Evolutionary conservation across 2,329 filamentous ascomycete species (phyloP).

Genomic region (Kalaharituber pfeilii): DNA sequence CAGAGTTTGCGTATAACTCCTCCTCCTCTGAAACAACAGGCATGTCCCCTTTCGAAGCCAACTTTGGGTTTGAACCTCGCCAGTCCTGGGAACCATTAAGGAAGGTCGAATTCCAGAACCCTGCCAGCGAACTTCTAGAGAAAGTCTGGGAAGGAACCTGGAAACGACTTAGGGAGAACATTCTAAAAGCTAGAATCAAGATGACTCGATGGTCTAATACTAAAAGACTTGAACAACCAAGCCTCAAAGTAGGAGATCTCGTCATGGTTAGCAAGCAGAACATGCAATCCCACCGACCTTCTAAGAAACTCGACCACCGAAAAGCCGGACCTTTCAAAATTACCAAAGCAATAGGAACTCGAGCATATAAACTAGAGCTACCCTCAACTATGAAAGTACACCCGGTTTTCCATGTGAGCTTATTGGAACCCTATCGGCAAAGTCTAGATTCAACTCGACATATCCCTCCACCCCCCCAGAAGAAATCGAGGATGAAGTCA

Average conservation of each 20-base stretch:
- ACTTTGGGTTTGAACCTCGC: no score
- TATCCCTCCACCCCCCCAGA: no score
- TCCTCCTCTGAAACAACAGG: conserved; percentile 9
- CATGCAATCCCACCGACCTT: neutral
- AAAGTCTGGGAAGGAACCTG: neutral
- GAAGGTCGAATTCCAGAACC: no score
- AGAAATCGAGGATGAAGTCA: no score
- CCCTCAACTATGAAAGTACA: no score
- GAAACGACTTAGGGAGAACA: neutral
- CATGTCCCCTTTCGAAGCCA: no score
- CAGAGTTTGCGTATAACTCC: conserved; percentile 20
- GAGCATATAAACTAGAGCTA: neutral
- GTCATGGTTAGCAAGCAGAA: neutral
- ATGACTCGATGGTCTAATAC: neutral
- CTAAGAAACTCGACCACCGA: conserved; percentile 10
- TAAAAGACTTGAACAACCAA: neutral
- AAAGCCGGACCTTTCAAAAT: conserved; percentile 3
- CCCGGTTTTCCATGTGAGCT: no score
- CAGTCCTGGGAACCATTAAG: no score
- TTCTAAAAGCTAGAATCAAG: neutral
- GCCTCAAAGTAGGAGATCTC: neutral
- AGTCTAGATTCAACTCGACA: no score
- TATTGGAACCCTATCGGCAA: no score
- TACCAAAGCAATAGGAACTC: neutral
- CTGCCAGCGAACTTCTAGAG: neutral